Conservation (phyloP, 1,284 basidiomycete genomes). For the Cronartium quercuum region DNA sequence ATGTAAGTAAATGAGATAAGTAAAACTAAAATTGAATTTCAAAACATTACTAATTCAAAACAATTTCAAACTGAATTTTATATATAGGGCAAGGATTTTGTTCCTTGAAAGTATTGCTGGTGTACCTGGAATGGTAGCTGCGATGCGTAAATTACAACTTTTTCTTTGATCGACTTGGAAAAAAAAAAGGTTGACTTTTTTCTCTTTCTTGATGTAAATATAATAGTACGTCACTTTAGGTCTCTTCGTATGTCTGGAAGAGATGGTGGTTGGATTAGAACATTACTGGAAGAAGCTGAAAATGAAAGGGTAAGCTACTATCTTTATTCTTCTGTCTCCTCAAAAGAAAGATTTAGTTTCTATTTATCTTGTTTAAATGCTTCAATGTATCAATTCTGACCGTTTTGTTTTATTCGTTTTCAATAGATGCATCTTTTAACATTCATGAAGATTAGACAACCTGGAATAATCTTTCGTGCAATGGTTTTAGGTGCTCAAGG, state of each 20-base stretch:
- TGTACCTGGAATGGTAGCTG: slow-evolving; percentile 50
- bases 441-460: slow-evolving; percentile 77
- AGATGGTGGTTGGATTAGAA: slow-evolving; percentile 80
- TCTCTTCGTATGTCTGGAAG: slow-evolving; percentile 53
- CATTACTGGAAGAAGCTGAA: slow-evolving; percentile 83
- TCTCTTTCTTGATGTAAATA: slow-evolving; percentile 51
- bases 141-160: slow-evolving; percentile 13
- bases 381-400: neutral
- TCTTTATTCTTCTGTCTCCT: too few species aligned
- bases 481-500: slow-evolving; percentile 76
- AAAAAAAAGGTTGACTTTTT: slow-evolving; percentile 65
- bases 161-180: slow-evolving; percentile 42
- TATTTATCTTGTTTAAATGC: neutral
- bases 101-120: slow-evolving; percentile 87
- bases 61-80: too few species aligned
- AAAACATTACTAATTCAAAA: too few species aligned
- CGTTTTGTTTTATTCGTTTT: neutral
- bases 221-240: slow-evolving; percentile 1
- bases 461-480: slow-evolving; percentile 68
- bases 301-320: slow-evolving; percentile 69
- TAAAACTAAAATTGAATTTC: too few species aligned
- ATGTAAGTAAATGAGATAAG: neutral
- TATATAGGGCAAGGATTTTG: slow-evolving; percentile 57
- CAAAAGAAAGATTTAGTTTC: too few species aligned
- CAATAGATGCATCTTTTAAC: slow-evolving; percentile 56